A percentile compares a stretch with the other conserved stretches of the same genome.
Evolutionary conservation across 768 basidiomycete species (phyloP).

Genomic region (Suillus ampliporus): DNA sequence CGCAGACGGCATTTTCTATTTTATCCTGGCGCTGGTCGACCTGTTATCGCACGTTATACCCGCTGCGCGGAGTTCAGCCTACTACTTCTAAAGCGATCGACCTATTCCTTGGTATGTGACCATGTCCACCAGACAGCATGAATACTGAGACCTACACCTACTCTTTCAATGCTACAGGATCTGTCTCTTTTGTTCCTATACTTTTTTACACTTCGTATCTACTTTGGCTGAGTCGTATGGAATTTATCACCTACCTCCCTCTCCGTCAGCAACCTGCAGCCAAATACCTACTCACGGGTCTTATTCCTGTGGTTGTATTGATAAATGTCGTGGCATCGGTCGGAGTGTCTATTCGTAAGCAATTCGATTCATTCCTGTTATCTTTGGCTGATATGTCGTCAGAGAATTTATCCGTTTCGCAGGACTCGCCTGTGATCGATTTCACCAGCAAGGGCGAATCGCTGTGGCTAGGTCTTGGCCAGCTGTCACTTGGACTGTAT

Average conservation of each 20-base stretch:
- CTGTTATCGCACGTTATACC: conserved; percentile 62
- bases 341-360: conserved; percentile 61
- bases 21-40: conserved; percentile 63
- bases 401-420: conserved; percentile 11
- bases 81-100: conserved; percentile 59
- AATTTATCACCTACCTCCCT: conserved; percentile 61
- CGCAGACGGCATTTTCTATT: conserved; percentile 66
- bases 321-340: conserved; percentile 71
- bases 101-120: conserved; percentile 62
- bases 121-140: not conserved
- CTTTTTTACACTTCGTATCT: conserved; percentile 68
- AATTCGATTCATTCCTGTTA: not conserved
- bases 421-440: conserved; percentile 40
- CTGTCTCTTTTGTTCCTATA: conserved; percentile 67
- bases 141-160: not conserved
- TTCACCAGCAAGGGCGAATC: conserved; percentile 45
- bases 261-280: conserved; percentile 49
- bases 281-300: conserved; percentile 50
- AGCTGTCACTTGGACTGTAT: conserved; percentile 63
- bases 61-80: conserved; percentile 51
- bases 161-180: conserved; percentile 36
- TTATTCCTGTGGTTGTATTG: conserved; percentile 60
- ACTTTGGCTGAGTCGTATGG: conserved; percentile 56
- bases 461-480: conserved; percentile 63
- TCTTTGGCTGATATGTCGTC: conserved; percentile 8